Conservation (phyloP, 2,329 filamentous ascomycete species). For the Leptographium radiaticola region DNA sequence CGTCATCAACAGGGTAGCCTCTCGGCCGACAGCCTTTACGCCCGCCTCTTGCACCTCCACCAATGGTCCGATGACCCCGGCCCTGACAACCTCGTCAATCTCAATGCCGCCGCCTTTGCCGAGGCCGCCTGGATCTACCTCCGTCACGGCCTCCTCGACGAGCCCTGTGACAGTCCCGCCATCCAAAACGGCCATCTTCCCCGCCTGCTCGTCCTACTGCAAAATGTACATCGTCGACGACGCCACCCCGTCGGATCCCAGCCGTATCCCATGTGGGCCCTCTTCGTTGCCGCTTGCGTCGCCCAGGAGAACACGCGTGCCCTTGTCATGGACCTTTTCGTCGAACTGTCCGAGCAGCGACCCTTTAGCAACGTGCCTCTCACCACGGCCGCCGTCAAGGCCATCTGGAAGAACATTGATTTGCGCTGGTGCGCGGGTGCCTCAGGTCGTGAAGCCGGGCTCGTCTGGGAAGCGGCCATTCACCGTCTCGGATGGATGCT, state of each 20-base stretch:
- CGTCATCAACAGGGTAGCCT: not conserved
- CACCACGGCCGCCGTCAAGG: not conserved
- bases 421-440: not conserved
- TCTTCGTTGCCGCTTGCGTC: constrained; percentile 4
- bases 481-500: constrained; percentile 3
- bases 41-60: not conserved
- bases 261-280: constrained; percentile 4
- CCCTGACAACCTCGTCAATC: not conserved
- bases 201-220: not conserved
- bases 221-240: not conserved
- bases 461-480: constrained; percentile 3
- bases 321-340: not conserved
- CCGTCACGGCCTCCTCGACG: not conserved
- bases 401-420: constrained; percentile 3
- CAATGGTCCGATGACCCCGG: constrained; percentile 4
- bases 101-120: not conserved
- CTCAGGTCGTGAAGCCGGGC: not conserved
- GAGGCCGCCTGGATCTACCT: constrained; percentile 4
- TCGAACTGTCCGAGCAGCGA: not conserved
- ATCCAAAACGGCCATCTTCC: constrained; percentile 1
- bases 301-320: constrained; percentile 1
- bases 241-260: constrained; percentile 1
- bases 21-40: not conserved
- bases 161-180: not conserved
- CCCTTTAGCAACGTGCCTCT: constrained; percentile 4